Base-by-base conservation (phyloP, 257 asterid species). In the Nicotiana tomentosiformis region DNA sequence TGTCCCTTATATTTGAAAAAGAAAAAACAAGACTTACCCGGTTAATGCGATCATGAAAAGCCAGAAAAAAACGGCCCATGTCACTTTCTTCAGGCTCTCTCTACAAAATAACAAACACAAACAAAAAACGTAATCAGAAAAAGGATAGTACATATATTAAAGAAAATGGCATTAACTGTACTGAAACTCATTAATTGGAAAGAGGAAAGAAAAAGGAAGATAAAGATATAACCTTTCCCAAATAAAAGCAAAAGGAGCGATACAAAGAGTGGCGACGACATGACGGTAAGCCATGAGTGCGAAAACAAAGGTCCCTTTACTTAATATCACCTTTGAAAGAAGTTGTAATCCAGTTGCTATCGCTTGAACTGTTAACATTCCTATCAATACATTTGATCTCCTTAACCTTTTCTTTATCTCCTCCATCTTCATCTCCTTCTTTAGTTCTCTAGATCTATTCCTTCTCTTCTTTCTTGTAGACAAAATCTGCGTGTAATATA, bases 271-370 rank as follows among this genome's bases (percentile, higher is more conserved):
- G 7, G 89, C 97, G 11, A 93, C 87, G 58, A 89, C 16, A 32
- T 87, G 84, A 0, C 96, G 97, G 78, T 93, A 93, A 5, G 89
- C 82, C 62, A 90, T 58, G 60, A 87, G 91, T 8, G 95, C 93
- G 9, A 90, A 90, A 33, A 92, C 65, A 23, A 91, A 93, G 11
- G 89, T 85, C 4, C 96, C 93, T 15, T 85, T 84, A 3, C 76
- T 82, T 4, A 93, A 72, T 39, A 91, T 87, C 12, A 93, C 82
- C 77, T 89, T 90, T 0, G 96, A 92, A 2, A 93, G 91, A 49
- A 93, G 89, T 66, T 90, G 97, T 81, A 92, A 55, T 3, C 93
- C 96, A 1, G 92, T 61, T n/a, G 86, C 72, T 2, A 91, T 90
- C 1, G 66, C 74, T 88, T 93, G 97, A 26, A 92, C 95, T 66